Percentiles rank a stretch among this genome's conserved stretches.
Evolutionary conservation across 352 stramenopile species (phyloP).

Genomic region (Globisporangium irregulare): DNA sequence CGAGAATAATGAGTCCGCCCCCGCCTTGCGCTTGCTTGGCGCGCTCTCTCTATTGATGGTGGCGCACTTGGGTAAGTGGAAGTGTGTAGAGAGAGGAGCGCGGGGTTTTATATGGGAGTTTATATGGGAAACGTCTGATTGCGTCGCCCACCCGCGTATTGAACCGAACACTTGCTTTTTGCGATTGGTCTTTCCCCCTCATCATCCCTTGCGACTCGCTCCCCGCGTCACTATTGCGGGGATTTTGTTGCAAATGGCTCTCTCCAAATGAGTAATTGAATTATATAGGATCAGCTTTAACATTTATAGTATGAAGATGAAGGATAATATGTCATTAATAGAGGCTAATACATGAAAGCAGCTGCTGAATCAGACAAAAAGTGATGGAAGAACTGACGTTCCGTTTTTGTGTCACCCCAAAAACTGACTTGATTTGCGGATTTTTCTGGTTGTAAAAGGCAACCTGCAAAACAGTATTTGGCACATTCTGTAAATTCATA

Average conservation of each 20-base stretch:
- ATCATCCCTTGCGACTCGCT: background rate
- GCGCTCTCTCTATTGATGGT: background rate
- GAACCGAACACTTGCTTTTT: background rate
- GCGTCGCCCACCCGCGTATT: background rate
- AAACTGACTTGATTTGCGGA: slow-evolving; percentile 18
- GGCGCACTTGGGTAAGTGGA: background rate
- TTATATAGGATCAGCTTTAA: background rate
- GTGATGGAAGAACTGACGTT: background rate
- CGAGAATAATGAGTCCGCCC: background rate
- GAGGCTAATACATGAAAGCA: background rate
- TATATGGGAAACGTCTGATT: slow-evolving; percentile 13
- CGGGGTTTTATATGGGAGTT: background rate
- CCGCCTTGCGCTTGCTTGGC: too few species aligned
- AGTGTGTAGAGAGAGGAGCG: background rate
- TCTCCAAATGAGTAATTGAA: background rate
- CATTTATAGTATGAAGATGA: background rate
- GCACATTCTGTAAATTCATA: background rate
- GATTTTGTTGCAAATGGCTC: background rate
- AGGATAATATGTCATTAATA: background rate
- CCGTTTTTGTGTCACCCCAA: background rate
- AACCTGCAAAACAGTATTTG: background rate
- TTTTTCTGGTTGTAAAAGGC: background rate
- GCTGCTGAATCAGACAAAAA: background rate
- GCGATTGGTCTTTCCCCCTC: background rate
- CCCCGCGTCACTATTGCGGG: slow-evolving; percentile 1